A percentile compares a stretch with the other conserved stretches of the same genome.
Evolutionary conservation across 1,284 basidiomycete species (phyloP).

Genomic region (Heliocybe sulcata): DNA sequence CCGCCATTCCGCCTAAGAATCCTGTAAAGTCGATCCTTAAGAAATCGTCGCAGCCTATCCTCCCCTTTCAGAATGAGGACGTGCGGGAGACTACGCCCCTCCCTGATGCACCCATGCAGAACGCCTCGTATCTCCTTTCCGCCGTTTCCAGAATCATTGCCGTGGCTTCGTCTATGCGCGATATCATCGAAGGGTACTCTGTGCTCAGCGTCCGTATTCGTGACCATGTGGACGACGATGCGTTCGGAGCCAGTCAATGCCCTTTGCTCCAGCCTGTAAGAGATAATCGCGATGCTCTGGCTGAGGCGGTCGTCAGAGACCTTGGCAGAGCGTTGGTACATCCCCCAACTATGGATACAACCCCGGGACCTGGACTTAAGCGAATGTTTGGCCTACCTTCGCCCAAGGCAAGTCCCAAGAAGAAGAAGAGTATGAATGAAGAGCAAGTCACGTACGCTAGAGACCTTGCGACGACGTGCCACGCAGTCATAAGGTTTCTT

Average conservation of each 20-base stretch:
- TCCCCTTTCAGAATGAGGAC: constrained; percentile 33
- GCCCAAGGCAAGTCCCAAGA: constrained; percentile 43
- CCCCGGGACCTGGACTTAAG: constrained; percentile 20
- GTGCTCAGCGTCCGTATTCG: constrained; percentile 58
- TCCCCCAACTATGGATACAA: constrained; percentile 30
- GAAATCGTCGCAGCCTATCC: constrained; percentile 25
- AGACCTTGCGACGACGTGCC: constrained; percentile 64
- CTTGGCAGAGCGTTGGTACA: constrained; percentile 54
- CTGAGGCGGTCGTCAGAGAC: constrained; percentile 52
- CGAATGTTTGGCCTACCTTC: constrained; percentile 37
- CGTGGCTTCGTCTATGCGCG: constrained; percentile 34
- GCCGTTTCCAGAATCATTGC: constrained; percentile 54
- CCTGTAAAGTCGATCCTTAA: constrained; percentile 64
- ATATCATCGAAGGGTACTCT: constrained; percentile 67
- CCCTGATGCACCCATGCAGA: constrained; percentile 55
- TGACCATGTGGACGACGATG: constrained; percentile 39
- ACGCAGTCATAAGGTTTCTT: constrained; percentile 60
- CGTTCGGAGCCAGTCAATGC: constrained; percentile 43
- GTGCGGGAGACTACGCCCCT: constrained; percentile 63
- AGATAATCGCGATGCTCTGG: constrained; percentile 39
- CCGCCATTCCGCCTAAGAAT: constrained; percentile 27
- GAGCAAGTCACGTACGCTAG: constrained; percentile 71
- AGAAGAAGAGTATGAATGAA: constrained; percentile 58
- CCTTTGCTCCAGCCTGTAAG: constrained; percentile 64
- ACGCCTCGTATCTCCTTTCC: constrained; percentile 52